These are phyloP conservation scores for Hymenoscyphus fraxineus DNA, from an alignment of 2,329 filamentous ascomycete genomes.

Conservation along the genomic window DNA sequence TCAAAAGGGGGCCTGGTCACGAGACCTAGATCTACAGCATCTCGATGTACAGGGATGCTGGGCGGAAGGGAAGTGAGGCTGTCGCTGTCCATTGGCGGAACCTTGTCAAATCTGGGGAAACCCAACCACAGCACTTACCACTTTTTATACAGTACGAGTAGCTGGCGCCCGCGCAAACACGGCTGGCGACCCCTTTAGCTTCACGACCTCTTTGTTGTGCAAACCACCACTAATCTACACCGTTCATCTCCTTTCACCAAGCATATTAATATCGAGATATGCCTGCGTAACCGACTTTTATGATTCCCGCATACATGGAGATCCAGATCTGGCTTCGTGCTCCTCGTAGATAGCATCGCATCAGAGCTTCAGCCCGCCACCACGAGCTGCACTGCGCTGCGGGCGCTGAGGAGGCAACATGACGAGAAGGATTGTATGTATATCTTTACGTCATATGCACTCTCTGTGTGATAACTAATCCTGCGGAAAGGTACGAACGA, in stretches of 20 bases:
- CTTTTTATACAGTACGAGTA: no score
- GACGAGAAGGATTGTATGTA: conserved; percentile 35
- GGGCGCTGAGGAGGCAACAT: conserved; percentile 22
- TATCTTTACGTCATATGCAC: background rate
- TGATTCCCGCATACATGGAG: conserved; percentile 17
- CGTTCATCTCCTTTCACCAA: background rate
- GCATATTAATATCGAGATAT: conserved; percentile 8
- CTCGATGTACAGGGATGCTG: background rate
- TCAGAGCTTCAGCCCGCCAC: background rate
- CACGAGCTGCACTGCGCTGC: background rate
- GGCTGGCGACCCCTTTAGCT: background rate
- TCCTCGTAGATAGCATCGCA: background rate
- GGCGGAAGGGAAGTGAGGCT: background rate
- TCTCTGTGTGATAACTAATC: background rate
- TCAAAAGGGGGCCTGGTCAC: conserved; percentile 7
- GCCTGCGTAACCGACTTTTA: conserved; percentile 11
- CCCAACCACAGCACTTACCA: background rate
- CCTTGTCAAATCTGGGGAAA: conserved; percentile 16
- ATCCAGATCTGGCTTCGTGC: background rate
- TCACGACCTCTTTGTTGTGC: conserved; percentile 1
- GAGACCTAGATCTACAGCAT: background rate
- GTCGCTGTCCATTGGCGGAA: background rate
- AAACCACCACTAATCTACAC: background rate
- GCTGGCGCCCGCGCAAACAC: background rate
- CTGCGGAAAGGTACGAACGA: conserved; percentile 41